Evolutionary conservation across 768 basidiomycete species (phyloP).

Genomic region (Boletus edulis): DNA sequence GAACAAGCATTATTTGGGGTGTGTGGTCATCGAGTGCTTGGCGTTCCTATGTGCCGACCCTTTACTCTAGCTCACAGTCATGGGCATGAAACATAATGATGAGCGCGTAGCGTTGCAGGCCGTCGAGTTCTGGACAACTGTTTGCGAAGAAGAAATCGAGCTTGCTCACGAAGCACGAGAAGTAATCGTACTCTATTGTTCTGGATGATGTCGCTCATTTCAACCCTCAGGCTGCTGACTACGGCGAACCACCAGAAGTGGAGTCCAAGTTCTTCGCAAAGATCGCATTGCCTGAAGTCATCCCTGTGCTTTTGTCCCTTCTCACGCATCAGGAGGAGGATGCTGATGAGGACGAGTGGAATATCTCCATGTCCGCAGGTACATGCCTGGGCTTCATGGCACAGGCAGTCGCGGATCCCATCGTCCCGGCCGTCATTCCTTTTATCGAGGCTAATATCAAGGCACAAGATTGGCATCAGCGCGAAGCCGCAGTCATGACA

Average conservation of each 20-base stretch:
- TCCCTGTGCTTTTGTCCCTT: constrained; percentile 86
- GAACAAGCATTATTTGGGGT: constrained; percentile 98
- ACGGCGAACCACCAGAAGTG: constrained; percentile 80
- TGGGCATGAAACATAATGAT: constrained; percentile 94
- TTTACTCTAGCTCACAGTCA: constrained; percentile 75
- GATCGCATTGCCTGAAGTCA: constrained; percentile 90
- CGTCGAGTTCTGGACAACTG: constrained; percentile 99
- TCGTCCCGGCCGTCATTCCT: constrained; percentile 92
- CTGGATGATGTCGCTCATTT: constrained; percentile 2
- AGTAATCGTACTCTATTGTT: constrained; percentile 40
- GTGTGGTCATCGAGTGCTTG: constrained; percentile 31
- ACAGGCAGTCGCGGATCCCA: constrained; percentile 83
- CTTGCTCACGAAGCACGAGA: constrained; percentile 89
- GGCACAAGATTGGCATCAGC: constrained; percentile 86
- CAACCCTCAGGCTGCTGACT: constrained; percentile 71
- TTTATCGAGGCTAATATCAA: constrained; percentile 98
- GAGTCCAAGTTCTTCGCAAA: constrained; percentile 93
- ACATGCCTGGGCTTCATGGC: constrained; percentile 89
- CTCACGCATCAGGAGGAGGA: constrained; percentile 95
- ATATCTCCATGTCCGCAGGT: constrained; percentile 94
- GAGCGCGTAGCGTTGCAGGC: constrained; percentile 94
- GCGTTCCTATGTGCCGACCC: constrained; percentile 15
- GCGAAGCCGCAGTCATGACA: constrained; percentile 97
- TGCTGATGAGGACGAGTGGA: constrained; percentile 98
- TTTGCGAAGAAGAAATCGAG: constrained; percentile 96